Evolutionary conservation across 441 rosid genomes (phyloP), one percentile per base, ranked within the genome.

Genomic region (Populus tomentosa): DNA sequence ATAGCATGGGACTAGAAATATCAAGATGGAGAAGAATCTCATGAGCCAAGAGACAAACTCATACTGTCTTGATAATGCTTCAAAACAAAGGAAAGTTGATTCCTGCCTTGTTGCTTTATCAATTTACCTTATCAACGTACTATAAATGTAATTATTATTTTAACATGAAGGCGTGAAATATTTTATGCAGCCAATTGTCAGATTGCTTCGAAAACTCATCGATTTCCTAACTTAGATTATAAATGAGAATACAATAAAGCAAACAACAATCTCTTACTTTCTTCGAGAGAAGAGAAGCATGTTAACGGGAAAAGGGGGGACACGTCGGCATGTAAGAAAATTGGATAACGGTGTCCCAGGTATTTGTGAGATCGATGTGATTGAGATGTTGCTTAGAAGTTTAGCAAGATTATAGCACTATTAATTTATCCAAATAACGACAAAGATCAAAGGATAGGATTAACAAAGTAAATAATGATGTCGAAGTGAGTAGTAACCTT

Each of bases 401-500:
- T 66, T 82, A 78, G 89, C 89, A 84, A 82, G 69, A 79, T 76
- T 75, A 65, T 69, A 80, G 75, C 6, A 62, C 64, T 65, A 78
- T 83, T 75, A 71, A 24, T 75, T 66, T 67, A 72, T 56, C 24
- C 32, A 75, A 67, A 81, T 21, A 59, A 84, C 32, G 82, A 64
- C 30, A 36, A 68, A 75, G 74, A 67, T 73, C 33, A 67, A 67
- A 26, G 74, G 59, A 46, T 53, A 56, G 53, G 10, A 14, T 33
- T 26, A 30, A 68, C 23, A 63, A 73, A 21, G 73, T 16, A 74
- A 75, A 67, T 70, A 33, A 66, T 13, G 59, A 72, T 23, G 23
- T 28, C 73, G 24, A 78, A 80, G 78, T 69, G 77, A 71, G 70
- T n/a, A 78, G 82, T 33, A 70, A 94, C 99, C 99, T 96, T 96